Evolutionary conservation across 805 yeast genomes (phyloP).

Genomic region (Metschnikowia dekortorum): DNA sequence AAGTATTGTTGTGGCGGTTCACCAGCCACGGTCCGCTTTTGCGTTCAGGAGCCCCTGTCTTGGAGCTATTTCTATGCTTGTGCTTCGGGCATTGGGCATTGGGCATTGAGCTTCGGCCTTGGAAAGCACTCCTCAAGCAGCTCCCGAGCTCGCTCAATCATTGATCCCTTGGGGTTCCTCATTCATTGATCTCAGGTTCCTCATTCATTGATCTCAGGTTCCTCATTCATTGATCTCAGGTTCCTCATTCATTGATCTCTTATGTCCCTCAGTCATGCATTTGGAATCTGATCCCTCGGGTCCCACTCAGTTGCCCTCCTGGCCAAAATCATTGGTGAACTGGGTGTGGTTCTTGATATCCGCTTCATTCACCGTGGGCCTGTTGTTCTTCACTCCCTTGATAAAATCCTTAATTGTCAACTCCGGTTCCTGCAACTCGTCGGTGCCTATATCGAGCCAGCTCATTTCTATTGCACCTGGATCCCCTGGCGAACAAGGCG

Average conservation of each 20-base stretch:
- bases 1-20: neutral
- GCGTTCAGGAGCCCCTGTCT: neutral
- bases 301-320: slow-evolving; percentile 72
- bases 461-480: slow-evolving; percentile 77
- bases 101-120: no score
- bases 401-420: slow-evolving; percentile 87
- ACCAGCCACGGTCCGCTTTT: neutral
- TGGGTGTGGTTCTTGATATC: slow-evolving; percentile 81
- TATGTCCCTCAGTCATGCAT: neutral
- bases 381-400: slow-evolving; percentile 82
- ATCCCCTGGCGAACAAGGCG: slow-evolving; percentile 99
- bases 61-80: neutral
- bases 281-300: no score
- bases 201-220: no score
- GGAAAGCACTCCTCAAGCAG: no score
- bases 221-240: no score
- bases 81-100: no score
- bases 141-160: no score
- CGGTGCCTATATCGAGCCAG: slow-evolving; percentile 90
- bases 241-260: neutral
- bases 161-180: no score
- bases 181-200: no score
- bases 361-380: slow-evolving; percentile 89
- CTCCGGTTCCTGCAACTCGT: slow-evolving; percentile 86
- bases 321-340: slow-evolving; percentile 94